Percentiles rank a stretch among this genome's conserved stretches.
Evolutionary conservation across 2,329 filamentous ascomycete species (phyloP).

Genomic region (Colletotrichum caudatum): DNA sequence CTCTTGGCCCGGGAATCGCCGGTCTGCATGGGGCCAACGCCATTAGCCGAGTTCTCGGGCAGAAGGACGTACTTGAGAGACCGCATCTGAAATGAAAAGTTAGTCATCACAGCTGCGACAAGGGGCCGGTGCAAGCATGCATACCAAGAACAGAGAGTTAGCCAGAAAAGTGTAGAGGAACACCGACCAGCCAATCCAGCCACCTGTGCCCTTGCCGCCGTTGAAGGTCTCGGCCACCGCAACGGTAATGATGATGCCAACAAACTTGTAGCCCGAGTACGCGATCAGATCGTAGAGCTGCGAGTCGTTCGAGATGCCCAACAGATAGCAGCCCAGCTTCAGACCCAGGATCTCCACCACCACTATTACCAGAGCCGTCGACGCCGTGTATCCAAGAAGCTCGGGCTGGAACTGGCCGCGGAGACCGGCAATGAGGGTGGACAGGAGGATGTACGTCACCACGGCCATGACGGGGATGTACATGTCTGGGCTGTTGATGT

Average conservation of each 20-base stretch:
- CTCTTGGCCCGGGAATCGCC: slow-evolving; percentile 83
- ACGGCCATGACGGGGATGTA: slow-evolving; percentile 99
- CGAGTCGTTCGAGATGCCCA: slow-evolving; percentile 93
- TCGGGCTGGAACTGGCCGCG: slow-evolving; percentile 94
- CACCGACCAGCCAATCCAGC: slow-evolving; percentile 88
- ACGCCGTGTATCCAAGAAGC: slow-evolving; percentile 89
- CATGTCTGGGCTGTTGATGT: slow-evolving; percentile 98
- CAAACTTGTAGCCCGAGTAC: slow-evolving; percentile 98
- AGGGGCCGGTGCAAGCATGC: slow-evolving; percentile 57
- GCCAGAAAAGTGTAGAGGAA: slow-evolving; percentile 94
- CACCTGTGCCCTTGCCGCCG: slow-evolving; percentile 83
- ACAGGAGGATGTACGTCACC: slow-evolving; percentile 96
- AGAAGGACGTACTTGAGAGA: slow-evolving; percentile 96
- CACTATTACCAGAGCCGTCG: slow-evolving; percentile 84
- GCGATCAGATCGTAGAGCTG: slow-evolving; percentile 94
- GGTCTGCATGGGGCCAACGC: slow-evolving; percentile 71
- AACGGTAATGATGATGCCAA: slow-evolving; percentile 91
- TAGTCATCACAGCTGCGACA: slow-evolving; percentile 25
- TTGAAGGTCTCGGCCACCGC: slow-evolving; percentile 85
- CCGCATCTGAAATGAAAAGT: slow-evolving; percentile 73
- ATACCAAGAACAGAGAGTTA: slow-evolving; percentile 93
- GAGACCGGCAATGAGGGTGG: slow-evolving; percentile 88
- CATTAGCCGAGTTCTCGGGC: slow-evolving; percentile 80
- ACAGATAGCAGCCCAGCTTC: slow-evolving; percentile 91
- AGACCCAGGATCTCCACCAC: slow-evolving; percentile 89